Conservation (phyloP, 2,329 filamentous ascomycete species). For the Nothophaeocryptopus gaeumannii region DNA sequence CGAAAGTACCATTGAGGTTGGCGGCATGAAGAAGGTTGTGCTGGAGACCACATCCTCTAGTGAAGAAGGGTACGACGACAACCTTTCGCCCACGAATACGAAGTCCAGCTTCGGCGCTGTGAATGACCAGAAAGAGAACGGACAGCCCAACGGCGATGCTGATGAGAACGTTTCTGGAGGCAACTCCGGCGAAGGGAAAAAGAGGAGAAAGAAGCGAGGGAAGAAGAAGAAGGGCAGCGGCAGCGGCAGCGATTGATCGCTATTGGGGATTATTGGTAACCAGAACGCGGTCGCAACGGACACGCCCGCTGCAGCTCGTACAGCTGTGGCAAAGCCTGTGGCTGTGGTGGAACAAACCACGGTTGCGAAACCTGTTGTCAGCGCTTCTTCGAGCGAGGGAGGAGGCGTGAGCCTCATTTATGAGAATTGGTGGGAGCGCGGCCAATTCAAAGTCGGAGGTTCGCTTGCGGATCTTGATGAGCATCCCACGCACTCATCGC, state of each 20-base stretch:
- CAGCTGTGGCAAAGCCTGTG: neutral
- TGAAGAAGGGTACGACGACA: slow-evolving; percentile 13
- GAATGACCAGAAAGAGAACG: slow-evolving; percentile 9
- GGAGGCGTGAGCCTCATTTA: neutral
- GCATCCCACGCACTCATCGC: too few relatives aligned
- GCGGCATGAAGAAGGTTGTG: slow-evolving; percentile 72
- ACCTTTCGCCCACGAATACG: slow-evolving; percentile 40
- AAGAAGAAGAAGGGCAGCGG: slow-evolving; percentile 23
- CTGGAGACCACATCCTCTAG: slow-evolving; percentile 58
- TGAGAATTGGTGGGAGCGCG: slow-evolving; percentile 9
- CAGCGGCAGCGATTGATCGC: slow-evolving; percentile 11
- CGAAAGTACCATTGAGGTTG: slow-evolving; percentile 71
- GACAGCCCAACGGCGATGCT: slow-evolving; percentile 6
- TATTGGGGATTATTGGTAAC: neutral
- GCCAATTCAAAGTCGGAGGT: slow-evolving; percentile 7
- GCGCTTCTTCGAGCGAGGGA: neutral
- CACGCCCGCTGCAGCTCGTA: neutral
- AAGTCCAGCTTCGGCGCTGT: slow-evolving; percentile 31
- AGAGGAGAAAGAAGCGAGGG: slow-evolving; percentile 27
- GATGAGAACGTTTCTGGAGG: slow-evolving; percentile 16
- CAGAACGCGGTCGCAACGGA: neutral
- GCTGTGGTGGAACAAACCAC: neutral
- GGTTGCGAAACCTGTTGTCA: neutral
- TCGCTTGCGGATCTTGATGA: slow-evolving; percentile 1
- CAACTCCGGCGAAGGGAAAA: slow-evolving; percentile 13